phyloP scores from a whole-genome alignment of 495 filamentous ascomycete species.

The Pseudotulostoma volvatum region DNA sequence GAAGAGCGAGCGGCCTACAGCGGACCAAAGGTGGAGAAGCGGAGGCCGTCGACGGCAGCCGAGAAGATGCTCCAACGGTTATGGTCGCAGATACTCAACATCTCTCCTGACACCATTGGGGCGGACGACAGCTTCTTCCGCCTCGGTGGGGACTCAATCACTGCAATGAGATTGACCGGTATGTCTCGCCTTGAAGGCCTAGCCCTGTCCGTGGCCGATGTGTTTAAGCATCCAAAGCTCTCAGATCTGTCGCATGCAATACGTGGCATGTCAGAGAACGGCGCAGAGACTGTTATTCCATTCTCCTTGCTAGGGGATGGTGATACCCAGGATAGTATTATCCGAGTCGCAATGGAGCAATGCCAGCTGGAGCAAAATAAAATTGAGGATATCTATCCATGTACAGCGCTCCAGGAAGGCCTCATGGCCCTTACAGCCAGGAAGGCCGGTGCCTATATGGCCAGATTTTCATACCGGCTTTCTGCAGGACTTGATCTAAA shows the following conservation, averaged over 20 bases:
- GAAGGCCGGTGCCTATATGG: slow-evolving; percentile 16
- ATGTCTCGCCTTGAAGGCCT: slow-evolving; percentile 11
- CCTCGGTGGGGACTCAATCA: slow-evolving; percentile 38
- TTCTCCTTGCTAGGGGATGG: slow-evolving; percentile 4
- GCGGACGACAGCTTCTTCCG: slow-evolving; percentile 34
- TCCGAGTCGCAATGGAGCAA: not conserved
- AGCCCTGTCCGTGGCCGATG: slow-evolving; percentile 7
- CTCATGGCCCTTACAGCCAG: slow-evolving; percentile 33
- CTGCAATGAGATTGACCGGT: slow-evolving; percentile 35
- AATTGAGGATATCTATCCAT: slow-evolving; percentile 45
- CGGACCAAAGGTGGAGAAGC: not conserved
- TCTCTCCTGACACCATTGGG: slow-evolving; percentile 13
- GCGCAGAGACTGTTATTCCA: not conserved
- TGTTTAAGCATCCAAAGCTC: slow-evolving; percentile 16
- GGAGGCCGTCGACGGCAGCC: slow-evolving; percentile 6
- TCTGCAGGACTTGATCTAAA: slow-evolving; percentile 13
- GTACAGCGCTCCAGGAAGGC: slow-evolving; percentile 43
- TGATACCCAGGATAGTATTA: slow-evolving; percentile 7
- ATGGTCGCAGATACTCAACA: slow-evolving; percentile 9
- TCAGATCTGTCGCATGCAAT: slow-evolving; percentile 12
- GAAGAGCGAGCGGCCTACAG: not conserved
- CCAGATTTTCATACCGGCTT: slow-evolving; percentile 14
- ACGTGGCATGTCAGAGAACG: too few species aligned
- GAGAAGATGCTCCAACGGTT: slow-evolving; percentile 13
- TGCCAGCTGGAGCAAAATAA: slow-evolving; percentile 10